Base-by-base conservation (phyloP, 148 eudicot genomes). In the Cornus suecica region DNA sequence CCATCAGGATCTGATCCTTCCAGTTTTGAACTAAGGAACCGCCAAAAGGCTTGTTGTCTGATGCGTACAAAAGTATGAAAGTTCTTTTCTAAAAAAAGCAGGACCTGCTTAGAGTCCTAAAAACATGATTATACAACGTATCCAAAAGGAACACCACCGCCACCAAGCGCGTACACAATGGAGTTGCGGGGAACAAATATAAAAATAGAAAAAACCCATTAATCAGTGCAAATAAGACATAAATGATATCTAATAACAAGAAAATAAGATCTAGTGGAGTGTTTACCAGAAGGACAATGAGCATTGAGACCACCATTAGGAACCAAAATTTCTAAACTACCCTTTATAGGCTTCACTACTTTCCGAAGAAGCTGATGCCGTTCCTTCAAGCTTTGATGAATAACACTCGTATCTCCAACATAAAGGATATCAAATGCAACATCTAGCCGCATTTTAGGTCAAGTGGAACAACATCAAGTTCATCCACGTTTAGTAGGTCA, bases 401-500 rank as follows among this genome's bases (percentile, higher is more conserved):
- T 94, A 68, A 94, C 99, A 86, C 97, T 92, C 41, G 97, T 88
- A 80, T 94, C 99, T 64, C 96, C 97, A 72, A 80, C 95, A 86
- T 92, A 94, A 10, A 94, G 90, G 68, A 94, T 76, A 86, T 94
- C 99, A 84, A 92, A 94, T 32, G 88, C 97, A 83, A 92, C 91
- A 88, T 94, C 93, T 89, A 80, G 51, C 75, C 77, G 74, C 52
- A 80, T 30, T 58, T 71, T 64, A 76, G 74, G 90, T 89, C 67
- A 89, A 83, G 86, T 30, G 58, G 80, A 68, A 78, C 32, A 65
- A 34, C 31, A 63, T 51, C 52, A 77, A 68, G 10, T n/a, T 10
- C 29, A 65, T 66, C 65, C 29, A 25, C 15, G 22, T 30, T 6
- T 48, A 48, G 29, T 30, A 32, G 54, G 20, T 66, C 64, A 2